Evolutionary conservation across 2,329 filamentous ascomycete genomes (phyloP).

Genomic region (Paracoccidioides brasiliensis): DNA sequence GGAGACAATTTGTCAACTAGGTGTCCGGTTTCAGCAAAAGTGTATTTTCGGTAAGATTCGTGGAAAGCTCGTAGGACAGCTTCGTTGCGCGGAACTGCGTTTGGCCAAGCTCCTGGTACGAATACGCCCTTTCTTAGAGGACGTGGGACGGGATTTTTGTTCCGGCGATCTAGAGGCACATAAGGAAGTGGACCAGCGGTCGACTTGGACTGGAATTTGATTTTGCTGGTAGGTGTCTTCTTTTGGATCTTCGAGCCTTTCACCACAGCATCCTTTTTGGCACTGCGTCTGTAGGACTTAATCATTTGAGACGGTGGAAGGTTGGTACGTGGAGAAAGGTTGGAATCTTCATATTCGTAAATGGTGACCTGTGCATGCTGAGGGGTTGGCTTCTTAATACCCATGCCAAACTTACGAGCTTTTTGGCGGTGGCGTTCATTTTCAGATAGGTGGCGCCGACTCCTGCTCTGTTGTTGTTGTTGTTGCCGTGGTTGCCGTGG

Average conservation of each 20-base stretch:
- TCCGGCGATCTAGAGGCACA: background rate
- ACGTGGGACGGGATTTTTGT: background rate
- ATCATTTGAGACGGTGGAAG: background rate
- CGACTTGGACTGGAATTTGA: background rate
- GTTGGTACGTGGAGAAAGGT: background rate
- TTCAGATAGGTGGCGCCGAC: background rate
- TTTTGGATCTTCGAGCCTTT: constrained; percentile 1
- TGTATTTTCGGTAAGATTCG: background rate
- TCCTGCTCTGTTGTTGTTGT: background rate
- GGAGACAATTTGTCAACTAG: no score
- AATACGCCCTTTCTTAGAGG: background rate
- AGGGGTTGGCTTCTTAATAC: background rate
- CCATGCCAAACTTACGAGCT: background rate
- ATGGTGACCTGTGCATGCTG: background rate
- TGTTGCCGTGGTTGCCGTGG: background rate
- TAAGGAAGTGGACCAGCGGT: background rate
- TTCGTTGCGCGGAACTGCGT: background rate
- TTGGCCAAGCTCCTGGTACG: background rate
- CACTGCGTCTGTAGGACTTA: background rate
- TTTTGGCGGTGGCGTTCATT: background rate
- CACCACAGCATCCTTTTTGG: constrained; percentile 7
- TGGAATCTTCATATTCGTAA: background rate
- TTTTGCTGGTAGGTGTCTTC: background rate
- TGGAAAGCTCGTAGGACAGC: background rate
- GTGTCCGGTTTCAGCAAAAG: no score